Evolutionary conservation across 345 rosid genomes (phyloP), one percentile per base, ranked within the genome.

Genomic region (Citrus hindsii): DNA sequence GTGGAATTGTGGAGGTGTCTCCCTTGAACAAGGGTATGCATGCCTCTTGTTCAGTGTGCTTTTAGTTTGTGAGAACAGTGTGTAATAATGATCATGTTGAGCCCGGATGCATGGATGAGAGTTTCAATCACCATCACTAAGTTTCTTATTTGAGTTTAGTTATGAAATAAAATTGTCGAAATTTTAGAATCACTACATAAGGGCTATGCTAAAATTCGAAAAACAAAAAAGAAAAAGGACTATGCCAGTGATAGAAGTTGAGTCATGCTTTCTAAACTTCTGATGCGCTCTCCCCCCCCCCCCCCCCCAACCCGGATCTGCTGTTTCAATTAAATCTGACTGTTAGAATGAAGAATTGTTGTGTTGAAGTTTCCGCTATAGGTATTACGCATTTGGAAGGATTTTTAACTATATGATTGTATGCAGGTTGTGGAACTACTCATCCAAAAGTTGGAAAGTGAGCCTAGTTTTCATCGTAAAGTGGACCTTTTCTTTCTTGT

Each of bases 401-500:
- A 9, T 14, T 21, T 65, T 35, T 58, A 56, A 38, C 59, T 48
- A 10, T 48, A 61, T 71, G 60, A 61, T 61, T 73, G 7, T 62
- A 28, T 86, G 82, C 92, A 93, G 99, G 97, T 95, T 82, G 95
- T 94, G 73, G 98, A 96, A 76, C 93, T 96, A 78, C 87, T 96
- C 55, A 92, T 96, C 77, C 89, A 87, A 62, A 96, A 94, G 84
- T 85, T 96, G 87, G 98, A 92, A 87, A 86, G 78, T 79, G 99
- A 94, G 86, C 87, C 97, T 76, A 92, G 88, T 83, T 94, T 83
- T 78, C 91, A 86, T 80, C 91, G 97, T 62, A 94, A 88, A 85
- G 94, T 96, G 85, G 94, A 96, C 85, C 78, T 96, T 73, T 94
- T 96, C 85, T 94, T 96, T 85, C 97, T 94, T 25, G 95, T 96